Percentiles rank a stretch among this genome's conserved stretches.
Evolutionary conservation across 2,329 filamentous ascomycete species (phyloP).

Genomic region (Talaromyces marneffei): DNA sequence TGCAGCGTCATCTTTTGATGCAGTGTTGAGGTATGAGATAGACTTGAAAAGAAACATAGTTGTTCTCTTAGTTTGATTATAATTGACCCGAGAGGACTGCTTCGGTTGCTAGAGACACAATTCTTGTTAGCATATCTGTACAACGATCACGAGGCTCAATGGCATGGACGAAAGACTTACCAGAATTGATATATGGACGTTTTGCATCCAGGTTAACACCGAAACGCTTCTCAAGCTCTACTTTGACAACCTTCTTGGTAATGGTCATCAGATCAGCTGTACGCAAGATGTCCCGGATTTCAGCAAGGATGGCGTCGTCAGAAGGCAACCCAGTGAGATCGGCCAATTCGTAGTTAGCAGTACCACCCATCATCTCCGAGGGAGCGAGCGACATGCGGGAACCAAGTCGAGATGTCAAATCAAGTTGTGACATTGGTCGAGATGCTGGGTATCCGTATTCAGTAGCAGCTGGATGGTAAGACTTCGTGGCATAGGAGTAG

Average conservation of each 20-base stretch:
- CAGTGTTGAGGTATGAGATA: not conserved
- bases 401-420: slow-evolving; percentile 47
- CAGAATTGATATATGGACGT: slow-evolving; percentile 88
- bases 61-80: slow-evolving; percentile 31
- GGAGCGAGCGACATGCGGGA: slow-evolving; percentile 76
- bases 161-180: slow-evolving; percentile 53
- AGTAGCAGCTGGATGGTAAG: slow-evolving; percentile 54
- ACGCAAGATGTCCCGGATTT: slow-evolving; percentile 88
- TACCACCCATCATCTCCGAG: slow-evolving; percentile 63
- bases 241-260: slow-evolving; percentile 97
- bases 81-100: slow-evolving; percentile 71
- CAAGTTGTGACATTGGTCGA: slow-evolving; percentile 55
- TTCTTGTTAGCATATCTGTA: not conserved
- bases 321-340: slow-evolving; percentile 71
- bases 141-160: not conserved
- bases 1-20: not conserved
- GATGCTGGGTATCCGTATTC: slow-evolving; percentile 67
- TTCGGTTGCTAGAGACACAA: slow-evolving; percentile 58
- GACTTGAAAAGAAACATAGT: too few species aligned
- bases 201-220: slow-evolving; percentile 78
- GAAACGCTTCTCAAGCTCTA: slow-evolving; percentile 85
- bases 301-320: slow-evolving; percentile 83
- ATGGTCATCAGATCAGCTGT: slow-evolving; percentile 95
- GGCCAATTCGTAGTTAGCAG: slow-evolving; percentile 63
- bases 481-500: slow-evolving; percentile 88